Conservation (phyloP, 1,284 basidiomycete genomes). For the Grifola frondosa region DNA sequence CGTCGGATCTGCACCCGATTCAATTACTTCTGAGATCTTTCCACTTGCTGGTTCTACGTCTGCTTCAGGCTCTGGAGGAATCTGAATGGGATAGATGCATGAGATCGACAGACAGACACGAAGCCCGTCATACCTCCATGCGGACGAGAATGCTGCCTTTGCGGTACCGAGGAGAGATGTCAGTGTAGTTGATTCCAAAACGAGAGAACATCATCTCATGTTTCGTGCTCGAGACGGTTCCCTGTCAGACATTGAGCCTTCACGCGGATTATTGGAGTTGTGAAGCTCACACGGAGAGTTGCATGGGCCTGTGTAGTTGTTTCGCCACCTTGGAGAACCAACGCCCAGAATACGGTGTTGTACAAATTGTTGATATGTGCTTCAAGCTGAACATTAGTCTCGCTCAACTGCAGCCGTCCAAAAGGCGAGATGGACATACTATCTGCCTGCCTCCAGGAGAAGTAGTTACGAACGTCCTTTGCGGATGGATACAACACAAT, state of each 20-base stretch:
- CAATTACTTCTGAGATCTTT: background rate
- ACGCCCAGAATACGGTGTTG: slow-evolving; percentile 95
- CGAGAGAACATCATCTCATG: slow-evolving; percentile 85
- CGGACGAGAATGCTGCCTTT: slow-evolving; percentile 89
- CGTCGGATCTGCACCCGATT: too few species aligned
- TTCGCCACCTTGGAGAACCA: slow-evolving; percentile 78
- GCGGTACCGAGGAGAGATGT: slow-evolving; percentile 69
- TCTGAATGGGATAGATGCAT: background rate
- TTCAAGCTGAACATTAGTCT: slow-evolving; percentile 34
- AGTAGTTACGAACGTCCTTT: slow-evolving; percentile 85
- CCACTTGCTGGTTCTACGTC: background rate
- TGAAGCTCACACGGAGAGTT: slow-evolving; percentile 57
- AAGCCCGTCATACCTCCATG: slow-evolving; percentile 47
- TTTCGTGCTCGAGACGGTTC: slow-evolving; percentile 86
- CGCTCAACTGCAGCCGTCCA: slow-evolving; percentile 4
- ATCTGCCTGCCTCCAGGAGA: slow-evolving; percentile 94
- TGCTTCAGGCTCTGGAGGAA: background rate
- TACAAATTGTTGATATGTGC: slow-evolving; percentile 99
- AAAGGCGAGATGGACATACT: slow-evolving; percentile 55
- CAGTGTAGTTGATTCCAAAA: slow-evolving; percentile 90
- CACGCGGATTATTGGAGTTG: background rate
- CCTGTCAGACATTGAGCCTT: slow-evolving; percentile 45
- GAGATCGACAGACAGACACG: background rate
- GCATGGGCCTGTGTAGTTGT: slow-evolving; percentile 83
- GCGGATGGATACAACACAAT: slow-evolving; percentile 82